Evolutionary conservation across 768 basidiomycete genomes (phyloP).

Genomic region (Cystobasidium tubakii): DNA sequence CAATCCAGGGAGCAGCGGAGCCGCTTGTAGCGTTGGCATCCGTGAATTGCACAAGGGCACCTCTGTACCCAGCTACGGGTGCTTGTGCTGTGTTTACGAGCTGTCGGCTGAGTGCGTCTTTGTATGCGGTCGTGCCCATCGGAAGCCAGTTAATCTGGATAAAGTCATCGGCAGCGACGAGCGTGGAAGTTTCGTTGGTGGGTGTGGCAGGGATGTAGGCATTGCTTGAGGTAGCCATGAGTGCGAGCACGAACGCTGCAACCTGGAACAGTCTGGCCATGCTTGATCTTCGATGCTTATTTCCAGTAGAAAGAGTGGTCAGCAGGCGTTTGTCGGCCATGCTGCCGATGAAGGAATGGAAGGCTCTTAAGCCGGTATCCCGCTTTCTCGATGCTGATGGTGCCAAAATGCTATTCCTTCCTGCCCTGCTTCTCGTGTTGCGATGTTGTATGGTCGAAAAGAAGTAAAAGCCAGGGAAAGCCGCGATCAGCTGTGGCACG

Average conservation of each 20-base stretch:
- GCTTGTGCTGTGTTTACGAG: not conserved
- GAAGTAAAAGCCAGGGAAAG: too few species aligned
- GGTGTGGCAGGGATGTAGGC: constrained; percentile 20
- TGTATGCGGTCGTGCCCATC: constrained; percentile 16
- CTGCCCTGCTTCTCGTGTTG: too few species aligned
- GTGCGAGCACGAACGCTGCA: not conserved
- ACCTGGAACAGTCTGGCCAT: not conserved
- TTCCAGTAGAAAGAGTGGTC: not conserved
- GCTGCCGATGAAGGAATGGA: not conserved
- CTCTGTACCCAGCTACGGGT: constrained; percentile 49
- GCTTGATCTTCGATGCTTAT: not conserved
- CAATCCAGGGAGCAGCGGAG: constrained; percentile 77
- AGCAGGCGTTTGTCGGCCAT: not conserved
- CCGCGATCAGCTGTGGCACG: too few species aligned
- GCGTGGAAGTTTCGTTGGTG: constrained; percentile 4
- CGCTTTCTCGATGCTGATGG: not conserved
- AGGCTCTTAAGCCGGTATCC: not conserved
- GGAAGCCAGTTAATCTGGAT: constrained; percentile 37
- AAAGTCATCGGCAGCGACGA: constrained; percentile 7
- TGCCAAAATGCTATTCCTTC: too few species aligned
- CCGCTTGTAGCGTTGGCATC: constrained; percentile 53
- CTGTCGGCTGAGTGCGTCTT: constrained; percentile 15
- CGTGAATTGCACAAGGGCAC: constrained; percentile 75
- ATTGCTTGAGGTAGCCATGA: not conserved
- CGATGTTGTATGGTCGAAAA: too few species aligned